Conservation (phyloP, 2,329 filamentous ascomycete species). For the Stemphylium vesicarium region DNA sequence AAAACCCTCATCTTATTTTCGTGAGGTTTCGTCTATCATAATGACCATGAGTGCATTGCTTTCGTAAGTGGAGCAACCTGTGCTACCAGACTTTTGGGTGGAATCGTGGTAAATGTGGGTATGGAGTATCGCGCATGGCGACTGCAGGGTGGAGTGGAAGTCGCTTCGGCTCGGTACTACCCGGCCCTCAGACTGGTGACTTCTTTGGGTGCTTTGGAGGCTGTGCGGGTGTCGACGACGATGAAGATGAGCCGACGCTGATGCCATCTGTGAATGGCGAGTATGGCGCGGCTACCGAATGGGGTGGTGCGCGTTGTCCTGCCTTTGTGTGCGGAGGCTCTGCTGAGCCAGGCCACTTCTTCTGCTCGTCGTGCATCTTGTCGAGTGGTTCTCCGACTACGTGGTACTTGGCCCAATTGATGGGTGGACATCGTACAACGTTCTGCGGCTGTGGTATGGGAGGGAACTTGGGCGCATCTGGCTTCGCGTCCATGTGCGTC, state of each 20-base stretch:
- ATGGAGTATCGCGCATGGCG: constrained; percentile 3
- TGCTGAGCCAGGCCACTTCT: constrained; percentile 52
- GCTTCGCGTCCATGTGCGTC: constrained; percentile 21
- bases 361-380: constrained; percentile 82
- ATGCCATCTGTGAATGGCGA: constrained; percentile 63
- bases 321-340: constrained; percentile 46
- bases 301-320: constrained; percentile 54
- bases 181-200: constrained; percentile 28
- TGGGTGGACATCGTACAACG: constrained; percentile 81
- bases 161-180: constrained; percentile 3
- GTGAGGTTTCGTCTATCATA: constrained; percentile 38
- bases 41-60: constrained; percentile 28
- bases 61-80: constrained; percentile 33
- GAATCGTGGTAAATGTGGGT: not conserved
- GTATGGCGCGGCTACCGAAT: constrained; percentile 65
- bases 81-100: constrained; percentile 30
- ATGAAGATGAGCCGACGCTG: constrained; percentile 23
- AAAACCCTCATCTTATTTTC: constrained; percentile 27
- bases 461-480: constrained; percentile 57
- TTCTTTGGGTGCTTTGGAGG: constrained; percentile 42
- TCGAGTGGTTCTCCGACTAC: constrained; percentile 86
- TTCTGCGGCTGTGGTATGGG: constrained; percentile 78
- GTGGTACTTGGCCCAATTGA: constrained; percentile 95
- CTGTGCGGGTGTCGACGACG: constrained; percentile 18
- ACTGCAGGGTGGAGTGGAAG: not conserved